Percentiles rank a stretch among this genome's conserved stretches.
Conservation (phyloP, 2,329 filamentous ascomycete species). For the Laburnicola sp. region DNA sequence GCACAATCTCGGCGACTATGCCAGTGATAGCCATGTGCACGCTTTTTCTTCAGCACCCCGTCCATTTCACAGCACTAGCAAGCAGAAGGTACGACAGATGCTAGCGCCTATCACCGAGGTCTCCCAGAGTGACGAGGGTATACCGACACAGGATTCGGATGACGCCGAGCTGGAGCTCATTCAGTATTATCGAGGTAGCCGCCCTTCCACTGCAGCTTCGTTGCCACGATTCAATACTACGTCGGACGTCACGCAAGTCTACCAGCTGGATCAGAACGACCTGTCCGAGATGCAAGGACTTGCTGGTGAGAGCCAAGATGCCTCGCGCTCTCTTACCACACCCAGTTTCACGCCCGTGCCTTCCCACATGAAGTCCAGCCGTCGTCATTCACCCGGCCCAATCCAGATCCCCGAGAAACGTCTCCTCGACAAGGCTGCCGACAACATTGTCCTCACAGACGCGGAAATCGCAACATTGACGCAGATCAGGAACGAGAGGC, state of each 20-base stretch:
- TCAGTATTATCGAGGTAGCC: background rate
- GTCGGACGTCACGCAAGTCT: constrained; percentile 9
- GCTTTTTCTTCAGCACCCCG: too few relatives aligned
- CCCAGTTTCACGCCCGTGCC: background rate
- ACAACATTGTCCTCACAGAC: constrained; percentile 3
- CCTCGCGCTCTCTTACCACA: too few relatives aligned
- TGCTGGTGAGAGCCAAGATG: background rate
- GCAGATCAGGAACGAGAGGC: background rate
- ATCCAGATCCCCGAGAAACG: constrained; percentile 26
- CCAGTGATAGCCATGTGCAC: too few relatives aligned
- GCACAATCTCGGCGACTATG: background rate
- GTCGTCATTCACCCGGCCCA: constrained; percentile 12
- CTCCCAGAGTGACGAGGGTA: background rate
- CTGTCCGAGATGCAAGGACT: background rate
- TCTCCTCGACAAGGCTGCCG: constrained; percentile 26
- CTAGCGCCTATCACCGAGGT: background rate
- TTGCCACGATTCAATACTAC: background rate
- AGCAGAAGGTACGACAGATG: background rate
- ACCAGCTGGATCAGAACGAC: background rate
- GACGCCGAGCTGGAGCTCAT: background rate
- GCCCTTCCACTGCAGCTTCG: background rate
- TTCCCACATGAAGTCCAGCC: constrained; percentile 9
- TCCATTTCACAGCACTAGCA: too few relatives aligned
- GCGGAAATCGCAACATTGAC: background rate
- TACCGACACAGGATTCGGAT: background rate